Base-by-base conservation (phyloP, 2,329 filamentous ascomycete species). In the Arthrocladium fulminans region DNA sequence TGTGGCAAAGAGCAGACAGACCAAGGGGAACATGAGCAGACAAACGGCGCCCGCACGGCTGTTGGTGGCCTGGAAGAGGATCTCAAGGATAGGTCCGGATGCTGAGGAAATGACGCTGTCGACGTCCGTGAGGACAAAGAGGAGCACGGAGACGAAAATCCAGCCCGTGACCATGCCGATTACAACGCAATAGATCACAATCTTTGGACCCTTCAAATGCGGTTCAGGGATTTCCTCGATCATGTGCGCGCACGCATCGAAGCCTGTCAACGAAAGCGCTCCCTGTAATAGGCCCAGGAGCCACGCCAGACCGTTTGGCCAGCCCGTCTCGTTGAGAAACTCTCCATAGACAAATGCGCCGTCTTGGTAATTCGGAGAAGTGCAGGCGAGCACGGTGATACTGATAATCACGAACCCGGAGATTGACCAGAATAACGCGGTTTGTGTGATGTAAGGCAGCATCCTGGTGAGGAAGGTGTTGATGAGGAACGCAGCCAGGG, bases 361-460 rank as follows among this genome's bases (percentile, higher is more conserved):
- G 6, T 73, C 75, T 57, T 80, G 80, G 59, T 77, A 87, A 54
- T 81, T 68, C 0, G 81, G 81, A 1, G 82, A 75, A 0, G 81
- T 72, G 58, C 80, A 84, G 3, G 81, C 73, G 42, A 88, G 66
- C 0, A 84, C 70, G 0, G 83, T 84, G 53, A 86, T 84, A 53
- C 73, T 83, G 54, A 88, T 85, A 49, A 87, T 69, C 37, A 76
- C 66, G 55, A 88, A 86, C 0, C 84, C 84, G 1, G 72, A 64
- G 2, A 88, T 69, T 2, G 79, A 84, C 84, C 83, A 88, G 44
- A 80, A 73, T 55, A 88, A 83, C 1, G 83, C 83, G 15, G 73
- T 73, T 60, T 84, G 80, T 60, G 81, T 87, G 55, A 87, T 70
- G 10, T 74, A 71, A 0, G 83, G 83, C 2, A 88, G 69, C 2